Evolutionary conservation across 805 yeast genomes (phyloP).

Genomic region (Diddensiella caesifluorescens): DNA sequence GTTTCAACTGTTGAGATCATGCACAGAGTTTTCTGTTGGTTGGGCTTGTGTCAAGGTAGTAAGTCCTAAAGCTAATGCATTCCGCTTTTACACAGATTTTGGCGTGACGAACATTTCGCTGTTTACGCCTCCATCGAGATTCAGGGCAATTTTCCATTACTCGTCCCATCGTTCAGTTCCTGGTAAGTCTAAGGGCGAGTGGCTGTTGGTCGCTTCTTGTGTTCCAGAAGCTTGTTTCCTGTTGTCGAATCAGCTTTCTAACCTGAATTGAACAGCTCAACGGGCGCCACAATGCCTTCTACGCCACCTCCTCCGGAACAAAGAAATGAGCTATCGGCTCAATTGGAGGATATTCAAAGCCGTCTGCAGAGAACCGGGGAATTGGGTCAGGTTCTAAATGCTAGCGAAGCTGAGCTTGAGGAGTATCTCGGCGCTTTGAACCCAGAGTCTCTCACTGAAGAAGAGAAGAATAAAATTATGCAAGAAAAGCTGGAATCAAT

Average conservation of each 20-base stretch:
- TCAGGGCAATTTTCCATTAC: no score
- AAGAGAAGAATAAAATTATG: background rate
- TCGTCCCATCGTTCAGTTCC: no score
- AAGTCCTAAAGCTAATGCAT: no score
- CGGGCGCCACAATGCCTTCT: background rate
- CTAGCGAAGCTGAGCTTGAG: slow-evolving; percentile 5
- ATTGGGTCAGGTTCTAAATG: slow-evolving; percentile 3
- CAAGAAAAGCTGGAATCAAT: slow-evolving; percentile 3
- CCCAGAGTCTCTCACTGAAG: background rate
- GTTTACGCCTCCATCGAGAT: no score
- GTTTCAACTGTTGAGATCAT: no score
- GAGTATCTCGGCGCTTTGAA: slow-evolving; percentile 1
- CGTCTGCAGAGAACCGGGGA: slow-evolving; percentile 4
- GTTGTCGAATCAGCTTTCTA: no score
- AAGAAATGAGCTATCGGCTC: background rate
- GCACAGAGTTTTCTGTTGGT: no score
- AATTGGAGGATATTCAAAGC: slow-evolving; percentile 4
- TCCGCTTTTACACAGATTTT: background rate
- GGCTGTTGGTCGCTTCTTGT: no score
- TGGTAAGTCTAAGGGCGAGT: no score
- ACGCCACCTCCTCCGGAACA: background rate
- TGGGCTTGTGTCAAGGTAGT: no score
- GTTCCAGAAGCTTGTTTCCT: no score
- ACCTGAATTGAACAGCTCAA: no score
- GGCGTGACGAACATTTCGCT: background rate